Evolutionary conservation across 2,329 filamentous ascomycete species (phyloP).

Genomic region (Orbilia blumenaviensis): DNA sequence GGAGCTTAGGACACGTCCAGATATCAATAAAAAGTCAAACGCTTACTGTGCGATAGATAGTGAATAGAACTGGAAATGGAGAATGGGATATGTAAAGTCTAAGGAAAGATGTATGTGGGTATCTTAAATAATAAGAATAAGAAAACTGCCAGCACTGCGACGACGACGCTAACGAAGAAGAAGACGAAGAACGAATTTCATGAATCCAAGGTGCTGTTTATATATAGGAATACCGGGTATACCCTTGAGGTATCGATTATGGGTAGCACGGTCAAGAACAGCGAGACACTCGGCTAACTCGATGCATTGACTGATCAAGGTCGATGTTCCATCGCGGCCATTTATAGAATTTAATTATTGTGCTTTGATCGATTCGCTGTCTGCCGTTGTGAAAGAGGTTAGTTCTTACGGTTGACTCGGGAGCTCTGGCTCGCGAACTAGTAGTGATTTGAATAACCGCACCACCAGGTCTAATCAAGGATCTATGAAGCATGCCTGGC

Average conservation of each 20-base stretch:
- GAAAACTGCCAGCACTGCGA: background rate
- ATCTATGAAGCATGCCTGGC: background rate
- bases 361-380: background rate
- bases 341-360: slow-evolving; percentile 8
- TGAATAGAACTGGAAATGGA: background rate
- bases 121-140: background rate
- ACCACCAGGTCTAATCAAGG: slow-evolving; percentile 13
- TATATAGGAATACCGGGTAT: no score
- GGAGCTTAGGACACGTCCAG: no score
- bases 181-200: background rate
- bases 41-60: background rate
- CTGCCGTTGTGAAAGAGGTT: background rate
- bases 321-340: background rate
- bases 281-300: background rate
- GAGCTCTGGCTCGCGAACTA: background rate
- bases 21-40: background rate
- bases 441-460: no score
- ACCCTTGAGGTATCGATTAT: background rate
- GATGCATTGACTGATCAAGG: background rate
- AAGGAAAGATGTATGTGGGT: background rate
- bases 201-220: background rate
- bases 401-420: slow-evolving; percentile 1
- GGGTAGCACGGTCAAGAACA: background rate
- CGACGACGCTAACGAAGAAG: background rate
- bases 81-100: background rate